Evolutionary conservation across 2,329 filamentous ascomycete species (phyloP), one percentile per base, ranked within the genome.

Genomic region (Coleophoma cylindrospora): DNA sequence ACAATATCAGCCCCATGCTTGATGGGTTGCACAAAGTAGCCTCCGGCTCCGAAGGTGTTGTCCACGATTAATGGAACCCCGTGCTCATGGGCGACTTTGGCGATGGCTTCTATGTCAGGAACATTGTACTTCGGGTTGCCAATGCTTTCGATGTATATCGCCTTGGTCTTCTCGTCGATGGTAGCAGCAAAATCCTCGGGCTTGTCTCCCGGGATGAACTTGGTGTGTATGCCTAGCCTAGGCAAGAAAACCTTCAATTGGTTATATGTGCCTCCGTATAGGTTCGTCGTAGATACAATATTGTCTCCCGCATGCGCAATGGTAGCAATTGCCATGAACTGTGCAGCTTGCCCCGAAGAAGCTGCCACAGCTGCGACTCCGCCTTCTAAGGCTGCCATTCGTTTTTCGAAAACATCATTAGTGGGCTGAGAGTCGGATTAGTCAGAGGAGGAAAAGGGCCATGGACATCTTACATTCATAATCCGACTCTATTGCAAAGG

Each of bases 221-320:
- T 95, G 64, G 90, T 94, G 40, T 76, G 75, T 65, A 97, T 91
- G 54, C 92, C 92, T 43, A 96, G 72, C n/a, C 91, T 83, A 7
- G 90, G 87, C 50, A 96, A 76, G 58, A 90, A 80, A 43, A 96
- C 91, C 74, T 96, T 96, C 73, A 96, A 83, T 74, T 96, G 92
- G 73, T 97, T 96, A 76, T 96, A 96, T 14, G 92, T 96, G 67
- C 91, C 91, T 57, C 91, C 91, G 71, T 96, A 96, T 50, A 96
- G 75, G 71, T 95, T 95, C 46, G 86, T 85, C 7, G 92, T 96
- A 12, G 89, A 86, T 47, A 96, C 81, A 60, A 96, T 95, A 75
- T 96, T 96, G 75, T 96, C 91, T 44, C 92, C 92, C 0, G 84
- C 80, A 54, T 89, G 83, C 4, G 90, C 90, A n/a, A 97, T 83